phyloP scores from a whole-genome alignment of 2,329 filamentous ascomycete genomes.

The Penicillium sp. region DNA sequence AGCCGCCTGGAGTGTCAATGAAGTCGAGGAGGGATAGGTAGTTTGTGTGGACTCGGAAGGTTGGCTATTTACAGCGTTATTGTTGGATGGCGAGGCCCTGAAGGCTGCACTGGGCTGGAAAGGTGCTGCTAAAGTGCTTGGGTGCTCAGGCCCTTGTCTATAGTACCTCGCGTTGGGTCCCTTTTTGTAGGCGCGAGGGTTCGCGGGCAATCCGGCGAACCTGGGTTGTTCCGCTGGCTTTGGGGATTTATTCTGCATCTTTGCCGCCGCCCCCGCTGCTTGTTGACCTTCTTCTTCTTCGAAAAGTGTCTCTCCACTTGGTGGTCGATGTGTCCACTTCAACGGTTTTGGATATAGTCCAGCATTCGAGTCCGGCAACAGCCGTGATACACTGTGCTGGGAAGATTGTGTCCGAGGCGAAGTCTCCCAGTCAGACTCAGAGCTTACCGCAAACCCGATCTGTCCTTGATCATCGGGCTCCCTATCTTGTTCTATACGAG shows the following conservation, averaged over 20 bases:
- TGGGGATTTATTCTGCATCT: not conserved
- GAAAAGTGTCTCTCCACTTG: conserved; percentile 37
- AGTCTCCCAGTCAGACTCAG: conserved; percentile 25
- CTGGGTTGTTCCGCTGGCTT: conserved; percentile 9
- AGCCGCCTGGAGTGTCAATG: conserved; percentile 5
- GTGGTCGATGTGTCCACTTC: conserved; percentile 30
- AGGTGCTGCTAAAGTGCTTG: conserved; percentile 3
- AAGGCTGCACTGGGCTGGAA: conserved; percentile 6
- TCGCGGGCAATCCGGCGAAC: conserved; percentile 32
- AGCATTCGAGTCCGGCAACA: conserved; percentile 36
- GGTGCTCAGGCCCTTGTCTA: not conserved
- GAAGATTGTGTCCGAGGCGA: conserved; percentile 35
- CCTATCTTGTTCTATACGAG: not conserved
- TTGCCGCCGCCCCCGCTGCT: not conserved
- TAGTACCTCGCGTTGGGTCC: conserved; percentile 17
- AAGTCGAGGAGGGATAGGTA: not conserved
- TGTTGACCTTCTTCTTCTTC: conserved; percentile 35
- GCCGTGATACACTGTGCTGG: conserved; percentile 37
- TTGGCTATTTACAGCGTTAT: conserved; percentile 11
- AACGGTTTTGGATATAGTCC: conserved; percentile 40
- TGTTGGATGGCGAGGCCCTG: conserved; percentile 11
- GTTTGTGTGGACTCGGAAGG: conserved; percentile 7
- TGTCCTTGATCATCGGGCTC: conserved; percentile 4
- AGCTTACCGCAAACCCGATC: conserved; percentile 23
- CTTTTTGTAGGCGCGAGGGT: conserved; percentile 37